Base-by-base conservation (phyloP, 1,284 basidiomycete genomes). In the Malassezia psittaci region DNA sequence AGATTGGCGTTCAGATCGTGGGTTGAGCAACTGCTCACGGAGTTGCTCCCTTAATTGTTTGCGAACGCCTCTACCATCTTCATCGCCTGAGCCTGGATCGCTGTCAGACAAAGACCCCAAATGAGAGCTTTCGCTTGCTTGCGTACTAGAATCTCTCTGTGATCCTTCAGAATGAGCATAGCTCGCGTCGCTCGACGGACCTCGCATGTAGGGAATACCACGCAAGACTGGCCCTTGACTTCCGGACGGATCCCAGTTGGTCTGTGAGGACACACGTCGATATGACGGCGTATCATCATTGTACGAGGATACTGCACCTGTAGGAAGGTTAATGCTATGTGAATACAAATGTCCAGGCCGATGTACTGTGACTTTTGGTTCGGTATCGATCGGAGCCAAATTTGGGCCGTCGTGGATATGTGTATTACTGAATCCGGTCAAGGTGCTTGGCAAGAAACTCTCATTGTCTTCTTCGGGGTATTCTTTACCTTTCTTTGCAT, bases 271-370 rank as follows among this genome's bases (percentile, higher is more conserved):
- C 24, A 8, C 15, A 19, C 43, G 43, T 13, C 21, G 13, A n/a
- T 12, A 18, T 6, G 41, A 12, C 13, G 13, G 16, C 5, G 29
- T 12, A 6, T 45, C 24, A 34, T 45, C 41, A 19, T 43, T 32
- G 24, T 19, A 21, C 21, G 24, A 15, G 7, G 24, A 10, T 41
- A 13, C 13, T 10, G 7, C n/a, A 46, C 34, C 35, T 15, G 18
- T 12, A n/a, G 39, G n/a, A n/a, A 55, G 39, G 39, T 47, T 44
- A 37, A 57, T 45, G 12, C 34, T 44, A 51, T 57, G 55, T 11
- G 55, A 57, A 37, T 57, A 57, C 8, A 52, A 33, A 24, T 57
- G 55, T 5, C 55, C 55, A 1, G 55, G 55, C 2, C 45, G 50
- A 36, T 57, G 51, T 34, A 39, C 47, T 9, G 51, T 57, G 9